Base-by-base conservation (phyloP, 2,329 filamentous ascomycete genomes). In the Penicillium sp. region DNA sequence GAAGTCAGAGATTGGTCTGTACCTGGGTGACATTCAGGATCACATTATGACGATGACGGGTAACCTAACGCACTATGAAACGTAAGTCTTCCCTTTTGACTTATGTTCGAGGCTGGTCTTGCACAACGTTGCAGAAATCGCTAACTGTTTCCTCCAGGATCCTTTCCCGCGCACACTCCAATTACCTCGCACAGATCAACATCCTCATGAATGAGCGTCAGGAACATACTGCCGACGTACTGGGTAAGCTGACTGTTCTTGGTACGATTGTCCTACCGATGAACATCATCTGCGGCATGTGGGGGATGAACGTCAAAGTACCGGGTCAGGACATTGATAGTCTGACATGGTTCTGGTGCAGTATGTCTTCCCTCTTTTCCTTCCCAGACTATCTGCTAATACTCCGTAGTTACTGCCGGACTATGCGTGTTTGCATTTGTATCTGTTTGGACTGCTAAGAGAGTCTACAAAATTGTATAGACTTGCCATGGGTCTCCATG, bases 31-130 rank as follows among this genome's bases (percentile, higher is more conserved):
- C 73, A 98, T 98, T 56, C 93, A 98, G 69, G 93, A 98, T 73
- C 93, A 98, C 67, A 97, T 98, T 60, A 84, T 98, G 60, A 98
- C 93, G 55, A 98, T 98, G 93, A 97, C 91, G 33, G 87, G 86
- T 45, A 98, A 97, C 66, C 72, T 98, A 64, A 86, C 84, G 57
- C 93, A 98, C 67, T 97, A 97, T 64, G 93, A 98, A 71, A 95
- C 90, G 87, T 93, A 75, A 63, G 21, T 21, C 21, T 22, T 22
- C 1, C 75, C 17, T 29, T n/a, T 31, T 33, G 8, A 10, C 3
- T 29, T 15, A 29, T 49, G 33, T 19, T 21, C 41, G 21, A 45
- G 9, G 4, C 33, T 22, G 17, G 6, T 33, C 34, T 15, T 31
- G 31, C 40, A 57, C 50, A 37, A 53, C 24, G n/a, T 33, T 19